Conservation (phyloP, 2,329 filamentous ascomycete species). For the Aspergillus nomiae region DNA sequence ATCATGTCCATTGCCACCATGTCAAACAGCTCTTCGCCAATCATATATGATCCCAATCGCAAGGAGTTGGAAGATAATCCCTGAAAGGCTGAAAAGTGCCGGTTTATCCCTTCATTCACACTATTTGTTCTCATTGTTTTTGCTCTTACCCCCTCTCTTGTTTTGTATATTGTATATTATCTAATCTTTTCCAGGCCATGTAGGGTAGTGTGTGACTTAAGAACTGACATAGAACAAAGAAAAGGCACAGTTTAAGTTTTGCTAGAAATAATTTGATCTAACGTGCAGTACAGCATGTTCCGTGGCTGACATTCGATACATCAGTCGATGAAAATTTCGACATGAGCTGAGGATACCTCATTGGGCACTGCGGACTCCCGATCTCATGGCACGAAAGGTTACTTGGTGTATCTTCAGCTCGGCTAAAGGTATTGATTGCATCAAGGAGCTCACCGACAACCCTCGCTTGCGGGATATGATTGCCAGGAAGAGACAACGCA, state of each 20-base stretch:
- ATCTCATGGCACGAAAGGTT: background rate
- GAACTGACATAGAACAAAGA: background rate
- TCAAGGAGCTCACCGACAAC: background rate
- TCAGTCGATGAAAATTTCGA: background rate
- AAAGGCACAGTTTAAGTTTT: background rate
- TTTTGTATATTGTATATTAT: background rate
- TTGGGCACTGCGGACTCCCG: background rate
- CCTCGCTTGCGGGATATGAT: background rate
- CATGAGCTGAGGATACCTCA: conserved; percentile 2
- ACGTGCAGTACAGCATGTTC: conserved; percentile 2
- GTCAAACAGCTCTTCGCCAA: background rate
- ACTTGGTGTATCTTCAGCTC: background rate
- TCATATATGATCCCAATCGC: background rate
- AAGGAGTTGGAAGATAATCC: background rate
- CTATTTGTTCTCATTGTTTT: background rate
- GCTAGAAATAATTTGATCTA: conserved; percentile 1
- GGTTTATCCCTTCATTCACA: background rate
- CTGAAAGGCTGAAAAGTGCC: background rate
- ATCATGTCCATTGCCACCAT: background rate
- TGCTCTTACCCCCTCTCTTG: background rate
- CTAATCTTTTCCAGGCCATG: background rate
- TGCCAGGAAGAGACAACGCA: background rate
- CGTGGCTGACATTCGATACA: background rate
- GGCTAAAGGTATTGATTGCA: background rate
- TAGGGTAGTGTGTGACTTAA: background rate